These are phyloP conservation scores for Cornus kousa DNA, from an alignment of 148 eudicot species.

Conservation along the genomic window DNA sequence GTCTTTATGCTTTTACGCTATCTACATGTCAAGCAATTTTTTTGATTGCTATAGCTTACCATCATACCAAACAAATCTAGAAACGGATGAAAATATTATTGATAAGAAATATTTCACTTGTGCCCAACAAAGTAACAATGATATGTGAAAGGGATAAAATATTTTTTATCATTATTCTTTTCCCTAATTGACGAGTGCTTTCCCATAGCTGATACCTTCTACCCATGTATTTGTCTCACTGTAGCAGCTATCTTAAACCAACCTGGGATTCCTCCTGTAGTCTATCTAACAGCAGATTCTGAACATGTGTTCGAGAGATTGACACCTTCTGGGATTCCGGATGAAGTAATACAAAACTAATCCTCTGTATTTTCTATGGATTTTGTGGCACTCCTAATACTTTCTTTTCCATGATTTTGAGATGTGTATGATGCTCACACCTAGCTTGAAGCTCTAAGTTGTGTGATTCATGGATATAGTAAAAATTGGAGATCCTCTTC, in stretches of 20 bases:
- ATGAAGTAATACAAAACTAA: too few relatives aligned
- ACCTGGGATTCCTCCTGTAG: conserved; percentile 74
- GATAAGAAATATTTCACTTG: neutral
- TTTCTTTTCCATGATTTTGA: neutral
- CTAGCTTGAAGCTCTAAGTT: neutral
- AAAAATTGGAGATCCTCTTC: neutral
- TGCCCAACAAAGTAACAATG: neutral
- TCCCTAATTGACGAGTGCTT: neutral
- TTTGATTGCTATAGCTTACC: neutral
- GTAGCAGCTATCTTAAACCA: conserved; percentile 58
- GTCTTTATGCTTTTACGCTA: neutral
- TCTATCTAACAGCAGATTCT: conserved; percentile 81
- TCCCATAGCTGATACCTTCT: conserved; percentile 15
- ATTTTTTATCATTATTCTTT: neutral
- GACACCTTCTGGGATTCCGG: conserved; percentile 63
- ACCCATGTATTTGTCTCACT: neutral
- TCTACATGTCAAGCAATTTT: neutral
- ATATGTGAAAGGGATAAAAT: neutral
- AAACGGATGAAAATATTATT: neutral
- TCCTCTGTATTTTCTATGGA: too few relatives aligned
- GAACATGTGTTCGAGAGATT: conserved; percentile 71
- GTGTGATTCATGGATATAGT: neutral
- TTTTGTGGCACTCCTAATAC: conserved; percentile 1
- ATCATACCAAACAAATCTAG: conserved; percentile 1
- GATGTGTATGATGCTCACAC: neutral